Evolutionary conservation across 805 yeast species (phyloP).

Genomic region (Candida vaughaniae): DNA sequence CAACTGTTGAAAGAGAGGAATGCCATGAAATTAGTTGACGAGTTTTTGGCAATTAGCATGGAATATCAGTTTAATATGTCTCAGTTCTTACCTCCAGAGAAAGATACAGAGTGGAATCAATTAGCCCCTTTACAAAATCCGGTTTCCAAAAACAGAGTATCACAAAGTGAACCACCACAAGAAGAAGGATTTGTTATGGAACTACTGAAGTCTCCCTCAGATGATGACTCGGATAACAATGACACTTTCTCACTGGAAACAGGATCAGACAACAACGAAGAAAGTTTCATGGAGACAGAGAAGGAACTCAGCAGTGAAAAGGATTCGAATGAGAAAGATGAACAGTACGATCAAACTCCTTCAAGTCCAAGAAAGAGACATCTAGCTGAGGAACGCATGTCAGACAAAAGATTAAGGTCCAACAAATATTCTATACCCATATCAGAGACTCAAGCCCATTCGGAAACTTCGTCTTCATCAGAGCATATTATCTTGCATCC

Average conservation of each 20-base stretch:
- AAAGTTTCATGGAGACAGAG: constrained; percentile 6
- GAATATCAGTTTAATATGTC: constrained; percentile 5
- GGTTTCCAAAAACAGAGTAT: too few relatives aligned
- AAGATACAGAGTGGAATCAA: neutral
- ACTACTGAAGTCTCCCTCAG: constrained; percentile 3
- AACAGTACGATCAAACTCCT: too few relatives aligned
- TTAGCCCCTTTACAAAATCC: too few relatives aligned
- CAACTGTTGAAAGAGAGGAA: constrained; percentile 1
- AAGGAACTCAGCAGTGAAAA: constrained; percentile 4
- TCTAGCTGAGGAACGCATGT: too few relatives aligned
- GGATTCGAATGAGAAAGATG: neutral
- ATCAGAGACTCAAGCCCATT: too few relatives aligned
- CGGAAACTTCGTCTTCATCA: too few relatives aligned
- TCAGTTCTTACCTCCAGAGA: neutral
- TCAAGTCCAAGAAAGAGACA: too few relatives aligned
- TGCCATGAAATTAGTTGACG: constrained; percentile 5
- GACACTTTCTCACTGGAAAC: constrained; percentile 12
- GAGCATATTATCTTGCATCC: too few relatives aligned
- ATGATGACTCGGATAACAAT: constrained; percentile 5
- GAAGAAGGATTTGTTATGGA: neutral
- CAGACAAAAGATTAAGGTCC: too few relatives aligned
- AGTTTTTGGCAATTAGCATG: constrained; percentile 2
- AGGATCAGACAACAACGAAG: constrained; percentile 4
- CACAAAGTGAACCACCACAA: constrained; percentile 3
- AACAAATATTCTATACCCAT: too few relatives aligned